A percentile compares a stretch with the other conserved stretches of the same genome.
These are phyloP conservation scores for Cyberlindnera suaveolens DNA, from an alignment of 805 yeast species.

Conservation along the genomic window DNA sequence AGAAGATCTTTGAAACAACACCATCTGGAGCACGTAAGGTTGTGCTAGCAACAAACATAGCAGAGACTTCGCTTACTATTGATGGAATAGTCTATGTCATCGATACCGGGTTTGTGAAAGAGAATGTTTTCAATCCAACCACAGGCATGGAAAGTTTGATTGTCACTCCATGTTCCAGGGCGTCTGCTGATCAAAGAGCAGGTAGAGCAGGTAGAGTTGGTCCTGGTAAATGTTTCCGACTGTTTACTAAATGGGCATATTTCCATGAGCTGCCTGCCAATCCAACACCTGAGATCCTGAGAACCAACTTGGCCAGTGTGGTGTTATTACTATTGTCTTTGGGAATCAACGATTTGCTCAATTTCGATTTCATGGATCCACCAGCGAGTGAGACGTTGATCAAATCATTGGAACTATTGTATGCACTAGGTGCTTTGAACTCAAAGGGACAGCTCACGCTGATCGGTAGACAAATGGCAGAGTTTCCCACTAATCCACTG, in stretches of 20 bases:
- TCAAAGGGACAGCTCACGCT: slow-evolving; percentile 72
- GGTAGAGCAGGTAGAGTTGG: slow-evolving; percentile 99
- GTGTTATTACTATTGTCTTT: slow-evolving; percentile 72
- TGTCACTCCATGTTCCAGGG: slow-evolving; percentile 86
- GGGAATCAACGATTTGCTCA: slow-evolving; percentile 76
- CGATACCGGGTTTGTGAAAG: slow-evolving; percentile 93
- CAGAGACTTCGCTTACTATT: slow-evolving; percentile 93
- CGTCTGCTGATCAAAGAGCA: slow-evolving; percentile 93
- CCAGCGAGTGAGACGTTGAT: slow-evolving; percentile 73
- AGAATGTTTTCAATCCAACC: slow-evolving; percentile 80
- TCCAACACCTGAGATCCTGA: slow-evolving; percentile 87
- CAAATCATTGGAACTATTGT: slow-evolving; percentile 74
- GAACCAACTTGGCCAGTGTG: slow-evolving; percentile 75
- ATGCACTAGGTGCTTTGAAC: slow-evolving; percentile 81
- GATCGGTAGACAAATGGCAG: slow-evolving; percentile 81
- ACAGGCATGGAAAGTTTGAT: slow-evolving; percentile 85
- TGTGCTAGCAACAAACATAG: slow-evolving; percentile 92
- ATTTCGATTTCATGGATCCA: slow-evolving; percentile 87
- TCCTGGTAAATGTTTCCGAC: slow-evolving; percentile 89
- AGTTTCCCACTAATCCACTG: slow-evolving; percentile 89
- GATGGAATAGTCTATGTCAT: slow-evolving; percentile 94
- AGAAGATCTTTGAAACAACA: slow-evolving; percentile 78
- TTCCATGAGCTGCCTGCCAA: slow-evolving; percentile 68
- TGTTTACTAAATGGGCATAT: slow-evolving; percentile 81
- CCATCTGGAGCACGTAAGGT: slow-evolving; percentile 77